Conservation (phyloP, 2,329 filamentous ascomycete genomes). For the Capronia epimyces region DNA sequence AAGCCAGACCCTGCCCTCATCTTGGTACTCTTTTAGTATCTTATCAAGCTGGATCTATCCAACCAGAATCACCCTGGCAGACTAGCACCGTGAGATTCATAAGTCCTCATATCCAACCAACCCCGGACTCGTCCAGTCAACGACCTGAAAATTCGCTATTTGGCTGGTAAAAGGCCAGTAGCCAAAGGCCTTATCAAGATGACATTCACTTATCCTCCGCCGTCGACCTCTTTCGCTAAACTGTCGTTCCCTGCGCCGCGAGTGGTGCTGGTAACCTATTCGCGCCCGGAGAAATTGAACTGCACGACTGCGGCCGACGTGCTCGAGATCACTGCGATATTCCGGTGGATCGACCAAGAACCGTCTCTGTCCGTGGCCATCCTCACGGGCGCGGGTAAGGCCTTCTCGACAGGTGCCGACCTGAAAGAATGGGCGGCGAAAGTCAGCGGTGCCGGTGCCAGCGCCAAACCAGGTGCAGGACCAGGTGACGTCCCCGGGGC, state of each 20-base stretch:
- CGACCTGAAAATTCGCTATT: no score
- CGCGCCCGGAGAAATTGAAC: constrained; percentile 41
- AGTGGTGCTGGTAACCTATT: constrained; percentile 45
- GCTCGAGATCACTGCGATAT: constrained; percentile 38
- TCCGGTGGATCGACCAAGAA: constrained; percentile 43
- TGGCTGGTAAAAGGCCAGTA: no score
- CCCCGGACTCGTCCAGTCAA: no score
- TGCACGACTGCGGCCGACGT: constrained; percentile 39
- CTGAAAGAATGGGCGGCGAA: constrained; percentile 38
- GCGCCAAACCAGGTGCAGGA: constrained; percentile 3
- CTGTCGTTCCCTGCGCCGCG: constrained; percentile 41
- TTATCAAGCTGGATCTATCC: no score
- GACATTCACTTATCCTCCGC: not conserved
- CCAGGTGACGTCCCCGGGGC: constrained; percentile 29
- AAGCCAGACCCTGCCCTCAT: no score
- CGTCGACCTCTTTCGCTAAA: not conserved
- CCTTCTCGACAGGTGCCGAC: constrained; percentile 44
- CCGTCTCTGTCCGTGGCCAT: constrained; percentile 38
- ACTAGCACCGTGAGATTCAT: no score
- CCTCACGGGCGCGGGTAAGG: constrained; percentile 39
- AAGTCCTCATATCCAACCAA: no score
- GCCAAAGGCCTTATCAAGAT: no score
- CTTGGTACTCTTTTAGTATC: no score
- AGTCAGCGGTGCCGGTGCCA: not conserved
- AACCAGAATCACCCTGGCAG: no score